Base-by-base conservation (phyloP, 768 basidiomycete species). In the Trametes maxima region DNA sequence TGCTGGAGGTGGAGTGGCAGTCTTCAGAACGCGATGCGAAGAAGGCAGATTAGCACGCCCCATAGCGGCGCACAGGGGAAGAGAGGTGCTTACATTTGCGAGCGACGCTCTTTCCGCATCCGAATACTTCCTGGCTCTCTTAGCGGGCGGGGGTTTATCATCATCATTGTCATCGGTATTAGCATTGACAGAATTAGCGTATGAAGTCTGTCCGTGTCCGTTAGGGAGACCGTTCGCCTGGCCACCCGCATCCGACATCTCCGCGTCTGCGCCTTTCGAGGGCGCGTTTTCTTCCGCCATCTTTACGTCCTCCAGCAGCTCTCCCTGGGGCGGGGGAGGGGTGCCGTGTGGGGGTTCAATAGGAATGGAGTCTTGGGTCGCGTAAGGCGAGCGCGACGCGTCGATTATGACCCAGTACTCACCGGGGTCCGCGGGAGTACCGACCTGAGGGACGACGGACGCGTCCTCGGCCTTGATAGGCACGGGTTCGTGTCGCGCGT, bases 51-150 rank as follows among this genome's bases (percentile, higher is more conserved):
- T 76, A 87, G 83, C 76, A 82, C 78, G 80, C 79, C 57, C 80
- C 71, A 72, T 67, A 73, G 72, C 72, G 82, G 80, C 79, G 79
- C 72, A 83, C 81, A 69, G 64, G 66, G 69, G 60, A 78, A 22
- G 76, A 71, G 73, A 73, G 57, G 73, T 63, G 78, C 88, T 84
- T 78, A 91, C 89, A 78, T 91, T 85, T 63, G 85, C 82, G 67
- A 88, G 76, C 16, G 88, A 88, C 48, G 87, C 87, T 72, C 83
- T 82, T 76, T 90, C 88, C 35, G 85, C 85, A 71, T 94, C 90
- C 48, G 89, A 90, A 67, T 85, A 78, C 76, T 86, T 86, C 67
- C 92, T 78, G 28, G 89, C 82, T 63, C 92, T 83, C 82, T 94
- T 94, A 61, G 90, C 88, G 28, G 92, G 92, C n/a, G 88, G 90